Evolutionary conservation across 1,139 yeast species (phyloP), one percentile per base, ranked within the genome.

Genomic region (Kurtzmaniella quercitrusa): DNA sequence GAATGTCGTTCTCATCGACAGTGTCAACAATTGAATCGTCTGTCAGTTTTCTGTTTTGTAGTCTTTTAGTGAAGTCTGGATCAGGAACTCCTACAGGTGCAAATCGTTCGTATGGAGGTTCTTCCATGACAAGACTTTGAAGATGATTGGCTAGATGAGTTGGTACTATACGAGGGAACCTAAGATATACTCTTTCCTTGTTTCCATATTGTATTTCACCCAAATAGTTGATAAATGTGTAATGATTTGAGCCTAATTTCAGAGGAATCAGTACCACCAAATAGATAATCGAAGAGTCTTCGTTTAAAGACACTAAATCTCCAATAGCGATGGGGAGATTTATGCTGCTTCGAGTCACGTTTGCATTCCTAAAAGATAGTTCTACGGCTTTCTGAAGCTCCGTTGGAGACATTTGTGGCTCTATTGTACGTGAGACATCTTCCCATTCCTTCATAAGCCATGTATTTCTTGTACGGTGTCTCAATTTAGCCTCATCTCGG

Each of bases 101-200:
- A 27, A 68, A 51, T 36, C 65, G 65, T 19, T 58, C 47, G 42
- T 58, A 51, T 42, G 70, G 72, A 15, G 49, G 48, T 49, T 73
- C 77, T 38, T 60, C 42, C 41, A 54, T 56, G 1, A 72, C 68
- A 42, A 71, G 55, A 8, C 51, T 51, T 40, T 53, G 46, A 3
- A 71, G 43, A 1, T 61, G 45, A 1, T 47, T 45, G 11, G 51
- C 50, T 38, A 53, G 57, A 29, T 53, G 43, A 2, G 51, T 47
- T 0, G 83, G 82, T 34, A 79, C 65, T 2, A 78, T 70, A 2
- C 63, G 58, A 1, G 91, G 90, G 10, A 85, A 63, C 44, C 90
- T 65, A 33, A 78, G 56, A 38, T 66, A 65, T 41, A 84, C 73
- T 11, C 62, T 58, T n/a, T 64, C 57, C 46, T 70, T 72, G 11